phyloP scores from a whole-genome alignment of 2,329 filamentous ascomycete genomes.

The Scleromitrula shiraiana region DNA sequence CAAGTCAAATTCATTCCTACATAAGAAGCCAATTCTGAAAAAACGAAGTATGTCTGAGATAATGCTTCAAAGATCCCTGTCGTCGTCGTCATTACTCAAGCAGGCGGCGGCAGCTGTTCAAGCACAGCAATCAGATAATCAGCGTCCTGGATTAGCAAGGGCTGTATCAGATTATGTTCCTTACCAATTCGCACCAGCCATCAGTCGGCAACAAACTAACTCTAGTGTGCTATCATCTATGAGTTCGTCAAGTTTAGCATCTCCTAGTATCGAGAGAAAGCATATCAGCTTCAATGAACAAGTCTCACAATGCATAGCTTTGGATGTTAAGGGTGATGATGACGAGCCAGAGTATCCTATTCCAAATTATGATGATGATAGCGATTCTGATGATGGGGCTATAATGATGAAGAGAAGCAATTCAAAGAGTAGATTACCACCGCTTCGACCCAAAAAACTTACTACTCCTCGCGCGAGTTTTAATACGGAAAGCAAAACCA shows the following conservation, averaged over 20 bases:
- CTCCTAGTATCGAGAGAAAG: conserved; percentile 59
- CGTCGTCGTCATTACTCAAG: conserved; percentile 77
- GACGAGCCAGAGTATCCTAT: conserved; percentile 41
- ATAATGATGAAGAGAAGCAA: conserved; percentile 65
- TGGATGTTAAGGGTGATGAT: conserved; percentile 74
- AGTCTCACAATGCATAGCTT: conserved; percentile 90
- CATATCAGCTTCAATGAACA: conserved; percentile 97
- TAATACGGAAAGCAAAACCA: conserved; percentile 54
- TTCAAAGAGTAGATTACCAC: conserved; percentile 38
- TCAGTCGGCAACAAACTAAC: conserved; percentile 4
- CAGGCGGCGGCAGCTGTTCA: conserved; percentile 37
- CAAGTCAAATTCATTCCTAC: conserved; percentile 48
- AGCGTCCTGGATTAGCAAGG: conserved; percentile 3
- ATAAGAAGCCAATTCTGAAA: conserved; percentile 71
- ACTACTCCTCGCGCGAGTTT: conserved; percentile 37
- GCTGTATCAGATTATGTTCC: conserved; percentile 58
- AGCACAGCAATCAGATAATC: conserved; percentile 9
- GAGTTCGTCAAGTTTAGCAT: conserved; percentile 59
- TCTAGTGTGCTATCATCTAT: conserved; percentile 56
- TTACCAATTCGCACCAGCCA: conserved; percentile 45
- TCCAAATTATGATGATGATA: conserved; percentile 40
- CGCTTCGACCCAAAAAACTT: conserved; percentile 31
- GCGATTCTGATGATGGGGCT: conserved; percentile 52
- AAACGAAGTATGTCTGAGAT: conserved; percentile 92
- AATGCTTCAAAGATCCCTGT: conserved; percentile 81